Conservation (phyloP, 1,284 basidiomycete species). For the Sanghuangporus baumii region DNA sequence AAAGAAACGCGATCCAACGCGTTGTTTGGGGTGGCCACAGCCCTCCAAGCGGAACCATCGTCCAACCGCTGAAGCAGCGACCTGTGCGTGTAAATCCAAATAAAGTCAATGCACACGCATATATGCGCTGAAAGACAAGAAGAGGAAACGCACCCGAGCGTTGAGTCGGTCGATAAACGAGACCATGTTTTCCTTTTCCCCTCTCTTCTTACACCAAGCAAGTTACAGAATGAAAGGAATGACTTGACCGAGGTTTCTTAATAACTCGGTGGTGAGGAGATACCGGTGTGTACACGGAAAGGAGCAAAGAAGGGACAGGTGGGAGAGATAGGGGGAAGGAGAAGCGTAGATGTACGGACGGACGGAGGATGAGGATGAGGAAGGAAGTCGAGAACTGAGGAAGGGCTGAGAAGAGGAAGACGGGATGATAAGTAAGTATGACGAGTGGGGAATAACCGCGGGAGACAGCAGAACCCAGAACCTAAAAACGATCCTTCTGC, state of each 20-base stretch:
- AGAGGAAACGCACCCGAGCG: conserved; percentile 3
- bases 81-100: conserved; percentile 30
- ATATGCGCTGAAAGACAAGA: not conserved
- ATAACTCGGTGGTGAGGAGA: not conserved
- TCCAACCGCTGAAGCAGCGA: conserved; percentile 70
- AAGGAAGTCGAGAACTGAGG: not conserved
- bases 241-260: not conserved
- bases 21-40: conserved; percentile 69
- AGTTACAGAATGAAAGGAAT: not conserved
- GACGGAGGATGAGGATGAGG: not conserved
- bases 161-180: conserved; percentile 5
- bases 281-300: not conserved
- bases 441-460: not conserved
- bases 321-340: not conserved
- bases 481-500: not conserved
- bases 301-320: not conserved
- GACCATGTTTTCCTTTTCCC: not conserved
- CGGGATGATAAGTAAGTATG: not conserved
- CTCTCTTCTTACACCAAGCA: not conserved
- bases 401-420: not conserved
- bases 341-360: not conserved
- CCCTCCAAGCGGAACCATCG: conserved; percentile 84
- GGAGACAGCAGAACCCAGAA: not conserved
- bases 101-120: not conserved
- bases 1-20: conserved; percentile 71